phyloP scores from a whole-genome alignment of 2,329 filamentous ascomycete species.

The Colletotrichum brevisporum region DNA sequence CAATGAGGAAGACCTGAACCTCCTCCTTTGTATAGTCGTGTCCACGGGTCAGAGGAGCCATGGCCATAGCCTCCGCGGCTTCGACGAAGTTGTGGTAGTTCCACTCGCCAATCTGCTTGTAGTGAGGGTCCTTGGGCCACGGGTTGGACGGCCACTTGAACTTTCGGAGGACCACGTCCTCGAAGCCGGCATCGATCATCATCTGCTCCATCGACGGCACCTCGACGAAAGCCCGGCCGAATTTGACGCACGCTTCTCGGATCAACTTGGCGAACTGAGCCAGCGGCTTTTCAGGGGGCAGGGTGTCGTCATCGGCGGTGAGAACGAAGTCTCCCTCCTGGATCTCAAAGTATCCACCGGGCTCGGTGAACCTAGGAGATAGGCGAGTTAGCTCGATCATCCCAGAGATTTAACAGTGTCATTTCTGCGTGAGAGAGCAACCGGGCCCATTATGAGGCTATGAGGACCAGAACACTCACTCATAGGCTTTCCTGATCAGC shows the following conservation, averaged over 20 bases:
- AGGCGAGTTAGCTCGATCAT: background rate
- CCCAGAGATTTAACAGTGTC: too few relatives aligned
- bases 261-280: constrained; percentile 43
- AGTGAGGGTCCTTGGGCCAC: constrained; percentile 49
- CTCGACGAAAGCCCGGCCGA: constrained; percentile 46
- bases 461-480: constrained; percentile 39
- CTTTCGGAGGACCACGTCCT: constrained; percentile 46
- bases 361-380: constrained; percentile 55
- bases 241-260: constrained; percentile 35
- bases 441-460: too few relatives aligned
- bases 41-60: constrained; percentile 50
- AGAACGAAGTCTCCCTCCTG: constrained; percentile 57
- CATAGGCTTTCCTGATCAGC: constrained; percentile 61
- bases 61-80: constrained; percentile 51
- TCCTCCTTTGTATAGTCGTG: constrained; percentile 48
- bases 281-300: constrained; percentile 41
- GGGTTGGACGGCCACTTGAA: constrained; percentile 50
- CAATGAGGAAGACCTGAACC: constrained; percentile 48
- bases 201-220: constrained; percentile 40
- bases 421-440: too few relatives aligned
- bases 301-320: constrained; percentile 57
- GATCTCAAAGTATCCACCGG: constrained; percentile 63
- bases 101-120: constrained; percentile 50
- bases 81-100: constrained; percentile 41
- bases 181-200: constrained; percentile 49